Evolutionary conservation across 1,284 basidiomycete species (phyloP).

Genomic region (Heterobasidion parviporum): DNA sequence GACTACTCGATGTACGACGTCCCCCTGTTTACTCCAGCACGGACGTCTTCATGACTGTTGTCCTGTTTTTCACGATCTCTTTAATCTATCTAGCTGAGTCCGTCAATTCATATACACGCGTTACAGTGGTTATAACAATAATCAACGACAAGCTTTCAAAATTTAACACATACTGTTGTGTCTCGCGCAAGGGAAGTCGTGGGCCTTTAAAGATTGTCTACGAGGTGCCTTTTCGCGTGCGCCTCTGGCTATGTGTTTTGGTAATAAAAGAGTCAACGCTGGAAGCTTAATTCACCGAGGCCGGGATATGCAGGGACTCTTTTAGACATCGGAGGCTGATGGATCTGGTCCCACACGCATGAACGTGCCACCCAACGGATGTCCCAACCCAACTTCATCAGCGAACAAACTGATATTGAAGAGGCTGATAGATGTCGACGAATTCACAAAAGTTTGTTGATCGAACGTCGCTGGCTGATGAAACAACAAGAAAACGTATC

Average conservation of each 20-base stretch:
- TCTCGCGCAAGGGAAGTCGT: too few relatives aligned
- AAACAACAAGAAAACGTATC: constrained; percentile 40
- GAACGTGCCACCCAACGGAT: constrained; percentile 41
- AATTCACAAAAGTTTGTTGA: constrained; percentile 31
- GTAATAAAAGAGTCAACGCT: not conserved
- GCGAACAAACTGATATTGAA: constrained; percentile 44
- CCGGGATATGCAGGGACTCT: not conserved
- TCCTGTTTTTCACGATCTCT: too few relatives aligned
- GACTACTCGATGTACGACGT: not conserved
- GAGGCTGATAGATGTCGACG: constrained; percentile 25
- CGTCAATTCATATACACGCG: too few relatives aligned
- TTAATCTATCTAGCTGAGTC: too few relatives aligned
- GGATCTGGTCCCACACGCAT: constrained; percentile 36
- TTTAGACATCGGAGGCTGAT: not conserved
- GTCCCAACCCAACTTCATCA: constrained; percentile 30
- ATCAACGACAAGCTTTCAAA: too few relatives aligned
- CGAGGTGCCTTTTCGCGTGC: too few relatives aligned
- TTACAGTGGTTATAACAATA: too few relatives aligned
- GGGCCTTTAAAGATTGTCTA: too few relatives aligned
- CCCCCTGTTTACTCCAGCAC: too few relatives aligned
- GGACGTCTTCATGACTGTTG: too few relatives aligned
- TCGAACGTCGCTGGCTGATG: constrained; percentile 35
- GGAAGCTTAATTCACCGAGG: not conserved
- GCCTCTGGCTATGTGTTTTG: too few relatives aligned
- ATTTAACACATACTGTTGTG: too few relatives aligned